Percentiles rank a stretch among this genome's conserved stretches.
phyloP scores from a whole-genome alignment of 2,329 filamentous ascomycete genomes.

The Scorias spongiosa region DNA sequence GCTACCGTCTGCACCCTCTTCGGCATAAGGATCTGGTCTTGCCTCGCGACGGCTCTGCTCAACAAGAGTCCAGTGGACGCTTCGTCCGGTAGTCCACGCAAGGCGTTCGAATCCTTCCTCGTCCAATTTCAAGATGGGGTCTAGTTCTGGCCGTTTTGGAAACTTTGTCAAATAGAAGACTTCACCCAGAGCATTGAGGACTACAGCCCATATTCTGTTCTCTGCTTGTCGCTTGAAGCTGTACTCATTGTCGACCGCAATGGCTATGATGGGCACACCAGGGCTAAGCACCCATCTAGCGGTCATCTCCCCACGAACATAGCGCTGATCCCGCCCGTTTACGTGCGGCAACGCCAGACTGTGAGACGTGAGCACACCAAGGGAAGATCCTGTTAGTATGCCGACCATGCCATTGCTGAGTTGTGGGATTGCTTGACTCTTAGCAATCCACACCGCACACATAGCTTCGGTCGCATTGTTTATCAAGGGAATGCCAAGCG shows the following conservation, averaged over 20 bases:
- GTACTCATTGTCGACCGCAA: constrained; percentile 73
- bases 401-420: constrained; percentile 65
- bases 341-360: constrained; percentile 44
- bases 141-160: constrained; percentile 40
- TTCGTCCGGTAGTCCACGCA: constrained; percentile 69
- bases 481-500: constrained; percentile 62
- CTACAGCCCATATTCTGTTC: constrained; percentile 74
- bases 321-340: constrained; percentile 43
- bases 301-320: constrained; percentile 61
- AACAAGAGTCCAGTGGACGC: constrained; percentile 65
- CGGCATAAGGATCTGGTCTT: constrained; percentile 56
- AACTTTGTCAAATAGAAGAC: constrained; percentile 68
- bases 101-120: constrained; percentile 44
- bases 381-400: constrained; percentile 68
- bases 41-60: constrained; percentile 62
- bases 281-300: constrained; percentile 83
- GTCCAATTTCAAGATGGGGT: constrained; percentile 29
- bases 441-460: constrained; percentile 79
- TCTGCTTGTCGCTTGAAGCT: constrained; percentile 52
- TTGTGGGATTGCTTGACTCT: constrained; percentile 55
- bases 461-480: constrained; percentile 55
- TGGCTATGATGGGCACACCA: constrained; percentile 75
- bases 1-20: constrained; percentile 48
- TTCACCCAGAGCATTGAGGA: constrained; percentile 86
- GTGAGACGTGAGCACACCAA: constrained; percentile 71